phyloP scores from a whole-genome alignment of 306 rosid species.

The Vachellia pachyceras region DNA sequence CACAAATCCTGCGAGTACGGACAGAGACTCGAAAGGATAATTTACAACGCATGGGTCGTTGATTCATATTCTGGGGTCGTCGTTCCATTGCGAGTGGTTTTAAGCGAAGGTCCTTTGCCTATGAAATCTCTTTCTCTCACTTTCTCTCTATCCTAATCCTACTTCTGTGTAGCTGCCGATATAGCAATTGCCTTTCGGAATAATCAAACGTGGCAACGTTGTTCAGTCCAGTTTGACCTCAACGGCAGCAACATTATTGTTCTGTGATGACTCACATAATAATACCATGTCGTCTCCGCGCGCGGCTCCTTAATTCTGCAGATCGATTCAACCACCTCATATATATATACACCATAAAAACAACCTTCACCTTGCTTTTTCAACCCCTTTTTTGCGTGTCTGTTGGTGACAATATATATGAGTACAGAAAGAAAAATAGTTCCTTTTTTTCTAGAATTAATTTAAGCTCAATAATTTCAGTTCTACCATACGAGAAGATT shows the following conservation, averaged over 20 bases:
- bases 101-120: conserved; percentile 8
- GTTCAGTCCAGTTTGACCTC: background rate
- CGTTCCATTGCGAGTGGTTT: conserved; percentile 6
- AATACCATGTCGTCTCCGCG: background rate
- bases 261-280: background rate
- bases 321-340: background rate
- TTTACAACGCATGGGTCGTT: background rate
- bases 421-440: background rate
- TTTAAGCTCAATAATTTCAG: background rate
- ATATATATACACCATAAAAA: too few relatives aligned
- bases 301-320: background rate
- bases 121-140: background rate
- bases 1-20: background rate
- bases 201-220: background rate
- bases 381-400: too few relatives aligned
- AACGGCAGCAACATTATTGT: background rate
- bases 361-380: too few relatives aligned
- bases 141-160: background rate
- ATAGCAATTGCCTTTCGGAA: background rate
- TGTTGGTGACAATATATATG: too few relatives aligned
- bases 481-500: background rate
- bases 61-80: background rate
- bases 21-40: background rate
- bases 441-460: background rate
- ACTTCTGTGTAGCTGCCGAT: background rate